Percentiles rank a stretch among this genome's conserved stretches.
phyloP scores from a whole-genome alignment of 1,284 basidiomycete species.

The Tremellales sp. region DNA sequence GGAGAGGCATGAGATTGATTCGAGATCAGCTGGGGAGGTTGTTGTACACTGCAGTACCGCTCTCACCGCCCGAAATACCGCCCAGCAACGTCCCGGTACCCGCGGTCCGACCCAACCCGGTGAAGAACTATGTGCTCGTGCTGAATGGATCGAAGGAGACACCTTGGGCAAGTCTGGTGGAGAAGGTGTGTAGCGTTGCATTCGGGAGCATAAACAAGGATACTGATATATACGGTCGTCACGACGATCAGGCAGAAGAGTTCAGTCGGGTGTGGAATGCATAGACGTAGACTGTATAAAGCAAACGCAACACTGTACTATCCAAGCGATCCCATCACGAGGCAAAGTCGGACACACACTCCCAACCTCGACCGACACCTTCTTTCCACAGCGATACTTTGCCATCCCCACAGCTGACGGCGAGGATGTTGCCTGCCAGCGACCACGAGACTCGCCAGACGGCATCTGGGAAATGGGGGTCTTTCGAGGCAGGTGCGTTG shows the following conservation, averaged over 20 bases:
- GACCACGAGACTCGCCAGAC: slow-evolving; percentile 99
- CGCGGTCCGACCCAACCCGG: slow-evolving; percentile 6
- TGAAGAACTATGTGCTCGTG: slow-evolving; percentile 23
- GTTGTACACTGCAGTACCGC: slow-evolving; percentile 9
- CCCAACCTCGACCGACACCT: slow-evolving; percentile 92
- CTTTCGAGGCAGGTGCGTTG: slow-evolving; percentile 48
- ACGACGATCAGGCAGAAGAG: slow-evolving; percentile 18
- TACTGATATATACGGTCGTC: not conserved
- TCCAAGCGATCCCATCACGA: slow-evolving; percentile 58
- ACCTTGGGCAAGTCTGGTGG: slow-evolving; percentile 23
- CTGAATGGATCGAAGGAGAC: slow-evolving; percentile 28
- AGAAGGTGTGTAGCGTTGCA: slow-evolving; percentile 19
- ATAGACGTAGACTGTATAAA: not conserved
- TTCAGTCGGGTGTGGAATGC: slow-evolving; percentile 10
- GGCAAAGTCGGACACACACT: slow-evolving; percentile 93
- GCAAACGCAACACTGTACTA: not conserved
- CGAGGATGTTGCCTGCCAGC: slow-evolving; percentile 90
- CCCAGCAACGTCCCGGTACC: slow-evolving; percentile 9
- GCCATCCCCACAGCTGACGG: slow-evolving; percentile 96
- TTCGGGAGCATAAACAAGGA: not conserved
- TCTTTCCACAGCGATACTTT: slow-evolving; percentile 99
- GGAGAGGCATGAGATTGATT: not conserved
- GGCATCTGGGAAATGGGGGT: slow-evolving; percentile 84
- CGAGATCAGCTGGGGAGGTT: slow-evolving; percentile 17
- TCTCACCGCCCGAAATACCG: slow-evolving; percentile 6